These are phyloP conservation scores for Corylus heterophylla DNA, from an alignment of 306 rosid species.

Conservation along the genomic window DNA sequence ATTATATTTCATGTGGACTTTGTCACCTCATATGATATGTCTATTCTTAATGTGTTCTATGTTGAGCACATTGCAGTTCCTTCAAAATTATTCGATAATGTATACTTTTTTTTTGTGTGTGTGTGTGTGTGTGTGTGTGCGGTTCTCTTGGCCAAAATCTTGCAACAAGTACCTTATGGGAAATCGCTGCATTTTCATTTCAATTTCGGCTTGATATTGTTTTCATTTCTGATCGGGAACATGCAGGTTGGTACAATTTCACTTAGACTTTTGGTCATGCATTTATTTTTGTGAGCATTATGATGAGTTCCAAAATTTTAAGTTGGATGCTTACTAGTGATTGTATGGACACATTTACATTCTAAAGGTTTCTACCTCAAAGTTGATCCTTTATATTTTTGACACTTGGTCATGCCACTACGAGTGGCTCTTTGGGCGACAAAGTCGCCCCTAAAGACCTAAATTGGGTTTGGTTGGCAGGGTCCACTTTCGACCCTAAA, in stretches of 20 bases:
- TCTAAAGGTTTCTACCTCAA: neutral
- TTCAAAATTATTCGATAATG: slow-evolving; percentile 11
- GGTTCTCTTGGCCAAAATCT: slow-evolving; percentile 96
- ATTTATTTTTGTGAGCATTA: too few relatives aligned
- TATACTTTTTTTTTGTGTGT: slow-evolving; percentile 20
- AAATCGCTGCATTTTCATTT: too few relatives aligned
- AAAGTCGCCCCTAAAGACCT: too few relatives aligned
- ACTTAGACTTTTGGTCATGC: too few relatives aligned
- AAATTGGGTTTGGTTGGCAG: too few relatives aligned
- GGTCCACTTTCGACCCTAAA: too few relatives aligned
- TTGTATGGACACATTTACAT: neutral
- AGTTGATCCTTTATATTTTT: neutral
- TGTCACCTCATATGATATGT: neutral
- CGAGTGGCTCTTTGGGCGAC: too few relatives aligned
- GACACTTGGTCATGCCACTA: neutral
- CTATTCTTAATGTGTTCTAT: slow-evolving; percentile 1
- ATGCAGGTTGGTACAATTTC: too few relatives aligned
- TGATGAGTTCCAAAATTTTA: slow-evolving; percentile 22
- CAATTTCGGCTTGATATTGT: too few relatives aligned
- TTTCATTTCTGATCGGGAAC: too few relatives aligned
- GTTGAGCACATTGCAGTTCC: slow-evolving; percentile 6
- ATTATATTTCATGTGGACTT: slow-evolving; percentile 4
- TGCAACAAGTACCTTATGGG: too few relatives aligned
- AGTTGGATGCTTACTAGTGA: neutral
- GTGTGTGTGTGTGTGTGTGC: slow-evolving; percentile 48